Evolutionary conservation across 768 basidiomycete genomes (phyloP).

Genomic region (Tephrocybe rancida): DNA sequence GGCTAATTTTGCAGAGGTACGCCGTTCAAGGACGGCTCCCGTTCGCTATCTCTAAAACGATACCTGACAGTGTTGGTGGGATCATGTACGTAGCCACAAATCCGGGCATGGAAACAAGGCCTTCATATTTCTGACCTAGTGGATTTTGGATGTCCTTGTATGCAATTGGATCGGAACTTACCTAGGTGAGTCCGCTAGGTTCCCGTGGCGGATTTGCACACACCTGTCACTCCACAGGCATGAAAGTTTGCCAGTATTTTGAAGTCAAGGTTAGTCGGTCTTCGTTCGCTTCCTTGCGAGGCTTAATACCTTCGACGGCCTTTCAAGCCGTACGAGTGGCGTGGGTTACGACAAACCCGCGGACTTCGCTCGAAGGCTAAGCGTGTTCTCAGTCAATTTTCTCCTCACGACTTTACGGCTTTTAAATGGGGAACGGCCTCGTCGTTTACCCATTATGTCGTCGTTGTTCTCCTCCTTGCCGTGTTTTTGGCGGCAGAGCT

Average conservation of each 20-base stretch:
- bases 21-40: slow-evolving; percentile 23
- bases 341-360: slow-evolving; percentile 76
- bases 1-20: slow-evolving; percentile 86
- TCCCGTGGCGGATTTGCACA: slow-evolving; percentile 2
- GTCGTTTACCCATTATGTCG: slow-evolving; percentile 72
- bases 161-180: slow-evolving; percentile 92
- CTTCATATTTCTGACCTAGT: slow-evolving; percentile 43
- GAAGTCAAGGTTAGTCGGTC: slow-evolving; percentile 72
- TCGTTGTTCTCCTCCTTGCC: slow-evolving; percentile 73
- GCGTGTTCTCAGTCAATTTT: slow-evolving; percentile 81
- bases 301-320: background rate
- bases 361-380: slow-evolving; percentile 80
- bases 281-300: slow-evolving; percentile 4
- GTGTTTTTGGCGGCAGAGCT: slow-evolving; percentile 85
- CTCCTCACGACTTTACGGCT: slow-evolving; percentile 85
- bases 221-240: slow-evolving; percentile 47
- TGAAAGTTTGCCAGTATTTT: slow-evolving; percentile 86
- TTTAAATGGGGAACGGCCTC: slow-evolving; percentile 87
- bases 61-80: slow-evolving; percentile 82
- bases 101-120: slow-evolving; percentile 8
- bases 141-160: slow-evolving; percentile 83
- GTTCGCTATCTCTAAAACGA: slow-evolving; percentile 15
- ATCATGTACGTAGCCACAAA: slow-evolving; percentile 62
- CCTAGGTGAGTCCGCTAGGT: slow-evolving; percentile 49
- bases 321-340: slow-evolving; percentile 79